Base-by-base conservation (phyloP, 2,329 filamentous ascomycete genomes). In the Madurella mycetomatis region DNA sequence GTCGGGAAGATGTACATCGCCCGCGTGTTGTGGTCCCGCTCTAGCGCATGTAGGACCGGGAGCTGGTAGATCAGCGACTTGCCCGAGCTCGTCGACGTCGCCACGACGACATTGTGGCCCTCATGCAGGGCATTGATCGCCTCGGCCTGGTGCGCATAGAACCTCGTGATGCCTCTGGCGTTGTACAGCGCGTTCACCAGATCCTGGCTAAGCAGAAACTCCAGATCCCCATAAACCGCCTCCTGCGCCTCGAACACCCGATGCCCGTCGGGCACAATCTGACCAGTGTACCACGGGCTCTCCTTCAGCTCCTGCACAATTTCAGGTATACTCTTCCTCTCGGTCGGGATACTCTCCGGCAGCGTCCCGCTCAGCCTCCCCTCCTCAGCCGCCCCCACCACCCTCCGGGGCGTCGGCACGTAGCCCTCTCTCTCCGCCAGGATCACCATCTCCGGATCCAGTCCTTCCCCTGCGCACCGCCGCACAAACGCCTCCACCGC, bases 1-100 rank as follows among this genome's bases (percentile, higher is more conserved):
- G 94, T 99, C 0, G 94, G 94, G 57, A 99, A 99, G 37, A 99
- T 96, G 68, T 96, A 97, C 85, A 99, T 90, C 2, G 94, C 94
- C 63, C 94, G 79, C 9, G 89, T 88, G 53, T 85, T 77, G 2
- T 71, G 74, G 64, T 97, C 88, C 49, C 83, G 76, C 69, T 99
- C 92, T 2, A 99, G 74, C 47, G 90, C 87, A 66, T 95, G 85
- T 11, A 99, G 73, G 43, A 99, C 90, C 0, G 94, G 94, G 15
- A 99, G 80, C 66, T 99, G 94, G 66, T 97, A 99, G 57, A 99
- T 96, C n/a, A 99, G 75, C 5, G 91, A 96, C 70, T 99, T 99
- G 11, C 94, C 94, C 1, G 94, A 99, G 66, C 90, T 95, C 0
- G 94, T 99, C 0, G 92, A 95, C 0, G 94, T 99, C 1, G 92